Base-by-base conservation (phyloP, 1,139 yeast species). In the Saccharomycopsis phalli region DNA sequence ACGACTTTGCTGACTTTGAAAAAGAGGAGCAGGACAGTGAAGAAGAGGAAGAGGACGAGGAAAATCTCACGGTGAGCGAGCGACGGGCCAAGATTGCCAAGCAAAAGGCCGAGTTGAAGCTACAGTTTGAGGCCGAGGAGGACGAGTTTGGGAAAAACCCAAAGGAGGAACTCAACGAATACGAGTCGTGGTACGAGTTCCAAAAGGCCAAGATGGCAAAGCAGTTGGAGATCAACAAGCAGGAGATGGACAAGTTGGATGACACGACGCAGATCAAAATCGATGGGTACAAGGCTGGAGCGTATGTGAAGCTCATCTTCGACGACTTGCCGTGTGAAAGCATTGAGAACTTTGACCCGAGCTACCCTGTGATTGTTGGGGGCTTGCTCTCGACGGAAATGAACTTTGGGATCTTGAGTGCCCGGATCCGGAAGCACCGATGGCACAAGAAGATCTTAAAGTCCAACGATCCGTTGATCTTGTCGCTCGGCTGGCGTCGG, bases 401-500 rank as follows among this genome's bases (percentile, higher is more conserved):
- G 45, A 72, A 95, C 57, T 91, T 88, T 57, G 99, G 98, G 11
- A 81, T 83, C 52, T 71, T 87, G 67, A 91, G 84, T 57, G 95
- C 86, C 40, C 78, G 97, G 64, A 76, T 93, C 50, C 86, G 95
- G 74, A 79, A 96, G 60, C 99, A 93, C 59, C 79, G 98, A 67
- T 93, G 99, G 99, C 97, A 91, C 62, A 91, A 88, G 58, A 87
- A 87, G 68, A 86, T 93, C 43, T 69, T 93, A 53, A 93, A 93
- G 61, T 77, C 97, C 7, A 94, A 86, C 57, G 99, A 93, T 64
- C 98, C 99, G 1, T 69, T 93, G 50, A 86, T 93, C 48, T 61
- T 93, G 39, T 88, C 97, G 0, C 66, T 93, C 37, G 99, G 99
- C 27, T 93, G 98, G 99, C 76, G 99, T 65, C 73, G 99, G 61